Conservation (phyloP, 805 yeast genomes). For the Zygosaccharomyces bisporus region DNA sequence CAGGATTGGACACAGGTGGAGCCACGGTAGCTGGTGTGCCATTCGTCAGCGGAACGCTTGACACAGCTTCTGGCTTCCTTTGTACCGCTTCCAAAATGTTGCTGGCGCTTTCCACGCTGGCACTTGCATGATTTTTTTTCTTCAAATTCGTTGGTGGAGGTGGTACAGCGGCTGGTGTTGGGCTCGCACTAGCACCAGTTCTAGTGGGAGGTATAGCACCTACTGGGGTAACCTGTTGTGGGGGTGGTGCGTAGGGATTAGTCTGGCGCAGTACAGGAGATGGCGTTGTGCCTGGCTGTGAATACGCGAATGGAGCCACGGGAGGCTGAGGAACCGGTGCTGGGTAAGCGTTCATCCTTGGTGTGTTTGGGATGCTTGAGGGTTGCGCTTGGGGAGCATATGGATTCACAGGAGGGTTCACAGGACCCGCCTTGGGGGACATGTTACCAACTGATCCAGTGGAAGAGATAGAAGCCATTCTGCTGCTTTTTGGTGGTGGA, state of each 20-base stretch:
- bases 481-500: conserved; percentile 23
- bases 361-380: conserved; percentile 7
- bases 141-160: conserved; percentile 34
- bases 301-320: conserved; percentile 28
- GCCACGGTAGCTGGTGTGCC: conserved; percentile 18
- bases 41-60: conserved; percentile 23
- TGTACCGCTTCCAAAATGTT: conserved; percentile 22
- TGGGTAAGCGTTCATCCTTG: conserved; percentile 14
- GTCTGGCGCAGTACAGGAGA: conserved; percentile 11
- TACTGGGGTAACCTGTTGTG: conserved; percentile 11
- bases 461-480: conserved; percentile 19
- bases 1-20: conserved; percentile 7
- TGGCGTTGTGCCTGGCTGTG: conserved; percentile 30
- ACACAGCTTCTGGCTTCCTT: conserved; percentile 12
- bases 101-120: conserved; percentile 25
- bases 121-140: conserved; percentile 21
- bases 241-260: conserved; percentile 42
- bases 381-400: conserved; percentile 16
- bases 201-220: conserved; percentile 12
- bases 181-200: conserved; percentile 20
- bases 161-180: conserved; percentile 31
- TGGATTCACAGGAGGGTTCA: conserved; percentile 15
- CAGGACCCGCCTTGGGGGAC: conserved; percentile 7
- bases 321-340: conserved; percentile 23
- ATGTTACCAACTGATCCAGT: conserved; percentile 10